Evolutionary conservation across 1,284 basidiomycete genomes (phyloP).

Genomic region (Ceratobasidium sp.): DNA sequence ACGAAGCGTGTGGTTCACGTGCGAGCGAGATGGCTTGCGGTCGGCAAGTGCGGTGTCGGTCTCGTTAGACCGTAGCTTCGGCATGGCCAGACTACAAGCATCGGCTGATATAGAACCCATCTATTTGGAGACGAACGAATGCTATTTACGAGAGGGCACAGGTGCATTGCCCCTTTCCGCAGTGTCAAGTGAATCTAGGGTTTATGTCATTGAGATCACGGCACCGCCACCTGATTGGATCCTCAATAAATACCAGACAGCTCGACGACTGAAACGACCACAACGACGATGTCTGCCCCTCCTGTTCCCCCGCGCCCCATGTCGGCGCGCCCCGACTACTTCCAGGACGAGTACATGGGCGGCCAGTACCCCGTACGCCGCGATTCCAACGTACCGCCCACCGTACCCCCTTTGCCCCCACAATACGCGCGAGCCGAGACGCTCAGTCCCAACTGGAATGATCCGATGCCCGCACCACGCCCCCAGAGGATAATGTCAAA

Average conservation of each 20-base stretch:
- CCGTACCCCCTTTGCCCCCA: constrained; percentile 32
- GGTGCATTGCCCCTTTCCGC: too few relatives aligned
- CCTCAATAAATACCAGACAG: neutral
- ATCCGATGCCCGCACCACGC: constrained; percentile 31
- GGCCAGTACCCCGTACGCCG: constrained; percentile 1
- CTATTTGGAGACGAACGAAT: too few relatives aligned
- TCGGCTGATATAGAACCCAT: too few relatives aligned
- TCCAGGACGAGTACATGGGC: constrained; percentile 21
- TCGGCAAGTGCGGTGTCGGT: too few relatives aligned
- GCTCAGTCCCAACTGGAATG: constrained; percentile 13
- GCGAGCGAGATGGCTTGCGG: neutral
- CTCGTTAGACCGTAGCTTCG: too few relatives aligned
- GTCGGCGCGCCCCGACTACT: constrained; percentile 36
- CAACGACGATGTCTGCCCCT: constrained; percentile 23
- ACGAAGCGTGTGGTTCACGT: neutral
- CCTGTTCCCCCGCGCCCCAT: constrained; percentile 30
- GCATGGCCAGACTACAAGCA: too few relatives aligned
- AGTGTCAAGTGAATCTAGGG: neutral
- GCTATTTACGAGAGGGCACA: too few relatives aligned
- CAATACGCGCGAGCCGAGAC: constrained; percentile 3
- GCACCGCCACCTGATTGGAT: constrained; percentile 2
- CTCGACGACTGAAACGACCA: neutral
- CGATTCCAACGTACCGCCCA: neutral
- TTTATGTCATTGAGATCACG: neutral
- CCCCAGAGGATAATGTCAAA: constrained; percentile 27